Evolutionary conservation across 1,284 basidiomycete genomes (phyloP), one percentile per base, ranked within the genome.

Genomic region (Cryptococcus wingfieldii): DNA sequence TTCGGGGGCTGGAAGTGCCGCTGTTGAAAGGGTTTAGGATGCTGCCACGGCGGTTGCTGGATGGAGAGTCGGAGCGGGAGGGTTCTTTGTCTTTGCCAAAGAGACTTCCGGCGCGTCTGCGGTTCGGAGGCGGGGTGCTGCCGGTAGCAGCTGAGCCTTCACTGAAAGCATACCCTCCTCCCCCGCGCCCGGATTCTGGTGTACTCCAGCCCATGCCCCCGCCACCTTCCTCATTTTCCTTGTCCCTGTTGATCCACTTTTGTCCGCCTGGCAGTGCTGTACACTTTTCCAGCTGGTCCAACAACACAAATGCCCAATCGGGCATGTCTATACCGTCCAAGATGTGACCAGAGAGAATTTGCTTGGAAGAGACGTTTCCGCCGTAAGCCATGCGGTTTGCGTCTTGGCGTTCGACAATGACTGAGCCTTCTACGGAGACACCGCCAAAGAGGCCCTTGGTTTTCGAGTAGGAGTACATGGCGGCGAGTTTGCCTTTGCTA

Each of bases 391-490:
- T 79, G 2, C 83, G 79, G 70, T 94, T 93, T 8, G 90, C 89
- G 72, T 98, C 96, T 70, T 91, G 87, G 27, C 96, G 85, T 75
- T 98, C 95, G 19, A 96, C 82, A 53, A 98, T 93, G 44, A 97
- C 86, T 0, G 89, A 92, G 10, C 95, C 95, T 80, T 98, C 94
- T 38, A 98, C 79, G 9, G 90, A 92, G 19, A 83, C 78, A 10
- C 81, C 81, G 41, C 79, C 91, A 63, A 96, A 96, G 1, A 97
- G 81, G 12, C 95, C 95, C 62, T 90, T 86, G 4, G 92, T 94
- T 75, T 94, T 93, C 4, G 90, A 94, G 76, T 98, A 98, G 62
- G 87, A 90, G 77, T 95, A 92, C 92, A 98, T 97, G 47, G 94
- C 93, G 7, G 94, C 90, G 5, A 97, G 77, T 70, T 88, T 89